These are phyloP conservation scores for Ceratocystiopsis sp. DNA, from an alignment of 2,329 filamentous ascomycete genomes.

Conservation along the genomic window DNA sequence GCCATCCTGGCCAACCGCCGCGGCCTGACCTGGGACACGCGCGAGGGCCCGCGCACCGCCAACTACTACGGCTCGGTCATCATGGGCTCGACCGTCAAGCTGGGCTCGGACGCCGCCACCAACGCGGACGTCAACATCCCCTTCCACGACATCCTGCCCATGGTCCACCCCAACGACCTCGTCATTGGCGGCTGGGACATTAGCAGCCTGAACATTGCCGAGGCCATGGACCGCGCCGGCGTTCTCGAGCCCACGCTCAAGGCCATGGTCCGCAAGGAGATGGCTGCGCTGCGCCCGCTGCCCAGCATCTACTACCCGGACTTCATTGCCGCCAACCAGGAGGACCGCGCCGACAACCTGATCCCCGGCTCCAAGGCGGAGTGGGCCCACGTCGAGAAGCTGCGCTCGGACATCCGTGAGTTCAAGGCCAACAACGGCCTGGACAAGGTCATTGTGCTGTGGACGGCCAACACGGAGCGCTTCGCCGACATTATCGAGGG, in stretches of 20 bases:
- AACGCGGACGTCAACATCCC: slow-evolving; percentile 87
- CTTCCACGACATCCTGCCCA: slow-evolving; percentile 83
- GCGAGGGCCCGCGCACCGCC: slow-evolving; percentile 65
- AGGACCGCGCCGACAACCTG: slow-evolving; percentile 85
- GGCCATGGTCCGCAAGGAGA: slow-evolving; percentile 77
- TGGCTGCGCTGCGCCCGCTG: slow-evolving; percentile 73
- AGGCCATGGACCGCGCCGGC: slow-evolving; percentile 87
- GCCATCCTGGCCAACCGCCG: slow-evolving; percentile 93
- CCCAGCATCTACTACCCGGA: slow-evolving; percentile 97
- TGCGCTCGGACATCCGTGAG: slow-evolving; percentile 82
- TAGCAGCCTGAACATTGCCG: slow-evolving; percentile 71
- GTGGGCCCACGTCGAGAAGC: slow-evolving; percentile 76
- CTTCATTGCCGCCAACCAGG: slow-evolving; percentile 98
- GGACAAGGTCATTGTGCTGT: slow-evolving; percentile 93
- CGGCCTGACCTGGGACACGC: slow-evolving; percentile 78
- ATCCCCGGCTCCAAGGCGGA: slow-evolving; percentile 70
- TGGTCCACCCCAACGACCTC: slow-evolving; percentile 94
- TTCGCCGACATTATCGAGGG: slow-evolving; percentile 77
- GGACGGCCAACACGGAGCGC: slow-evolving; percentile 98
- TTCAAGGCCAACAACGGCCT: slow-evolving; percentile 77
- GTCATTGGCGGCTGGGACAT: slow-evolving; percentile 97
- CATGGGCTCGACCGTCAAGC: slow-evolving; percentile 95
- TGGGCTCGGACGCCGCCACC: slow-evolving; percentile 72
- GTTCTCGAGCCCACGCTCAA: slow-evolving; percentile 95
- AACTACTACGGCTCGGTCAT: slow-evolving; percentile 98